Evolutionary conservation across 1,284 basidiomycete species (phyloP), one percentile per base, ranked within the genome.

Genomic region (Amylostereum chailletii): DNA sequence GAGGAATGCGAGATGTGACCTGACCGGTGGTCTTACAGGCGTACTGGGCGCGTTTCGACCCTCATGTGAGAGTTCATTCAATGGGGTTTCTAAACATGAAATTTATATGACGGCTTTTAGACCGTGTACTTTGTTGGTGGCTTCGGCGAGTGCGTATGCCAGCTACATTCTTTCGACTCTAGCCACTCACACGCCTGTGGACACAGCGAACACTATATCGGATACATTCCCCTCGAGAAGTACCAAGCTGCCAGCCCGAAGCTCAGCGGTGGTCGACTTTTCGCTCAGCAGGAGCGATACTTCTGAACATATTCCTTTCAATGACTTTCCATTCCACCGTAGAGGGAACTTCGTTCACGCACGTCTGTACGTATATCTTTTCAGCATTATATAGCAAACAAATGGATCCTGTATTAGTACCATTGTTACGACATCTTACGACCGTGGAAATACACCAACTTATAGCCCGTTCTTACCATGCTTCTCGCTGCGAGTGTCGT

Each of bases 41-140:
- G 4, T 76, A 75, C 56, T 79, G 76, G 76, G 74, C 75, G 41
- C 66, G 72, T 8, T 77, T 77, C 58, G 75, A 79, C 57, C 75
- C 75, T 33, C 68, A 72, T 55, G 76, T 77, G 56, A 46, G 58
- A 19, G 33, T 31, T 51, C 26, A 40, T 7, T 49, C 48, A 27
- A 29, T 38, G n/a, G 8, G 9, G 30, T 11, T 10, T 29, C 36
- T 37, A 51, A 44, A 42, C 40, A 43, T 10, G 29, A 32, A 32
- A 34, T 45, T 46, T 27, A 43, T 47, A 37, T 45, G 47, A 51
- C 29, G 46, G 40, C 30, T 47, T 30, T 33, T 53, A 77, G 70
- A 73, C 70, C 49, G 66, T 83, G 26, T 84, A 83, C 61, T 83
- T 80, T 56, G 78, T 83, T 5, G 81, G 81, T 26, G 81, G 81